Evolutionary conservation across 352 stramenopile genomes (phyloP).

Genomic region (Phytophthora pseudosyringae): DNA sequence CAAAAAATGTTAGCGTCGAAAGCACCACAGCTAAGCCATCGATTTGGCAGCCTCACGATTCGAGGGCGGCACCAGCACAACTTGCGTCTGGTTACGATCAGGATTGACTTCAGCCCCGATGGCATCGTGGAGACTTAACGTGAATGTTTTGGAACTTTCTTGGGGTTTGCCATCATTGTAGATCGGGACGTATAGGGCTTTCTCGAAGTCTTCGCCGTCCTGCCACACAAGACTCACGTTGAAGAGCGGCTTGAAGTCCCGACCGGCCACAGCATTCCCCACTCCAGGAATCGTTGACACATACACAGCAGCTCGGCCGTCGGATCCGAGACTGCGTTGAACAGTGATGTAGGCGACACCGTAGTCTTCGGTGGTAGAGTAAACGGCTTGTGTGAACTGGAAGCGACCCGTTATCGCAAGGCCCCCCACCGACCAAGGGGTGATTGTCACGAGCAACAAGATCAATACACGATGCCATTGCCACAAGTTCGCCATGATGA

Average conservation of each 20-base stretch:
- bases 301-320: conserved; percentile 69
- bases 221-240: conserved; percentile 83
- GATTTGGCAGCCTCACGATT: conserved; percentile 47
- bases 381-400: conserved; percentile 65
- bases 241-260: conserved; percentile 63
- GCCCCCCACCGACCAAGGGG: not conserved
- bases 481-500: conserved; percentile 21
- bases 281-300: conserved; percentile 53
- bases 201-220: conserved; percentile 72
- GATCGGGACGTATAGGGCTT: conserved; percentile 66
- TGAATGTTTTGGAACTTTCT: conserved; percentile 58
- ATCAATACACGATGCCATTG: not conserved
- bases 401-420: conserved; percentile 46
- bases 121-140: conserved; percentile 63
- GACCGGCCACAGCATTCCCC: conserved; percentile 55
- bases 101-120: conserved; percentile 61
- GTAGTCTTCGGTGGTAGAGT: conserved; percentile 68
- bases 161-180: conserved; percentile 67
- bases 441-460: not conserved
- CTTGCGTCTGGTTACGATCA: conserved; percentile 47
- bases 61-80: conserved; percentile 55
- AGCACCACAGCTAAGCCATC: not conserved
- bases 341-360: conserved; percentile 71
- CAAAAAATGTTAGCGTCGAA: not conserved
- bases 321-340: conserved; percentile 65